Conservation (phyloP, 179 eudicot species). For the Beta lomatogona region DNA sequence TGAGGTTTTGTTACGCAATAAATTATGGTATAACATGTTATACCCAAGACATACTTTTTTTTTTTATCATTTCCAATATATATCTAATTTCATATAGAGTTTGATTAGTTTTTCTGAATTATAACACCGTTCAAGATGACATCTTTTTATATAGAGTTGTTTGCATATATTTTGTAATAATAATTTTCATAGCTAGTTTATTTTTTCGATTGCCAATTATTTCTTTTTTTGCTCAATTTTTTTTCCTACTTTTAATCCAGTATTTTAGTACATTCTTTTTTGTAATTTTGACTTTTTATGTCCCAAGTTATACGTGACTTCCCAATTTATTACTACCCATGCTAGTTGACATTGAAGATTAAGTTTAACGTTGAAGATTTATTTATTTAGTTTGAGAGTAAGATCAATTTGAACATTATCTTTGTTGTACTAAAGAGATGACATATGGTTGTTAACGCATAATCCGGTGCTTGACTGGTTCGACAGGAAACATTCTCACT, state of each 20-base stretch:
- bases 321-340: no score
- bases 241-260: no score
- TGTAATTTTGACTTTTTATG: no score
- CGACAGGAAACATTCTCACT: constrained; percentile 8
- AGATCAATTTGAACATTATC: neutral
- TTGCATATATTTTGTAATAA: neutral
- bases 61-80: no score
- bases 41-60: no score
- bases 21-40: no score
- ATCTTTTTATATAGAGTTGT: neutral
- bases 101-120: no score
- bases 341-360: neutral
- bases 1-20: no score
- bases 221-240: no score
- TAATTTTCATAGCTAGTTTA: neutral
- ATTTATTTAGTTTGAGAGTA: neutral
- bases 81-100: no score
- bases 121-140: no score
- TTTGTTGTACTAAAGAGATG: neutral
- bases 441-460: neutral
- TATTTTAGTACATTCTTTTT: no score
- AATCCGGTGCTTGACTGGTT: neutral
- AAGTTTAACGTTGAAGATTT: neutral
- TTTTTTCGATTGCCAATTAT: neutral
- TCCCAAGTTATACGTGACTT: neutral